Percentiles rank a stretch among this genome's conserved stretches.
These are phyloP conservation scores for Aphanomyces euteiches DNA, from an alignment of 352 stramenopile genomes.

Conservation along the genomic window DNA sequence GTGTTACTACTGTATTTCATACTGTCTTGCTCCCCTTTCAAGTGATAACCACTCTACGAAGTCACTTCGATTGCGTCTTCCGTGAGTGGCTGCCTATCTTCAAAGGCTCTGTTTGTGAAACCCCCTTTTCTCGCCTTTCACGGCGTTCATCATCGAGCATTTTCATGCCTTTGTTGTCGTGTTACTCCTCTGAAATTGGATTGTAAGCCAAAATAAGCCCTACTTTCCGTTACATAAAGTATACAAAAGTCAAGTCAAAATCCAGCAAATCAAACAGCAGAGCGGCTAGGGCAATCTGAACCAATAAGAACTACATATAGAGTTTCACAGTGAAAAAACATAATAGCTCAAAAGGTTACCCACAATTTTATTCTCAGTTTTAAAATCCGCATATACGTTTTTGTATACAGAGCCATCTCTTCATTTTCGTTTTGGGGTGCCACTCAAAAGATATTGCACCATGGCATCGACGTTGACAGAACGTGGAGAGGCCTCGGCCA, in stretches of 20 bases:
- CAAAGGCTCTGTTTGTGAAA: too few relatives aligned
- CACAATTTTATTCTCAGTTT: not conserved
- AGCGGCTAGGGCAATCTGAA: slow-evolving; percentile 3
- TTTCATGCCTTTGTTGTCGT: too few relatives aligned
- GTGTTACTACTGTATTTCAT: too few relatives aligned
- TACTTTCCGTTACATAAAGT: slow-evolving; percentile 26
- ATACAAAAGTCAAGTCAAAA: slow-evolving; percentile 28
- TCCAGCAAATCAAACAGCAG: slow-evolving; percentile 20
- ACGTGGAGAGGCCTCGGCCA: not conserved
- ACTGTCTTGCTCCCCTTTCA: too few relatives aligned
- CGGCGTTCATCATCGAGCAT: too few relatives aligned
- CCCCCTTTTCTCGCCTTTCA: too few relatives aligned
- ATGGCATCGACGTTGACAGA: slow-evolving; percentile 1
- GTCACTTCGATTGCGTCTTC: too few relatives aligned
- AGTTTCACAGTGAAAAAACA: slow-evolving; percentile 2
- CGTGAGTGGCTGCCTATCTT: too few relatives aligned
- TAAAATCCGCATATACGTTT: slow-evolving; percentile 18
- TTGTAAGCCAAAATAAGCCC: not conserved
- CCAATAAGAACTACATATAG: slow-evolving; percentile 21
- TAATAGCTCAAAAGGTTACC: slow-evolving; percentile 15
- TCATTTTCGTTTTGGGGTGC: slow-evolving; percentile 1
- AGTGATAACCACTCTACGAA: too few relatives aligned
- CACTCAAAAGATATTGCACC: slow-evolving; percentile 13
- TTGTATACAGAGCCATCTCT: not conserved
- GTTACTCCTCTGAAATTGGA: too few relatives aligned